phyloP scores from a whole-genome alignment of 306 rosid species.

The Begonia fuchsioides region DNA sequence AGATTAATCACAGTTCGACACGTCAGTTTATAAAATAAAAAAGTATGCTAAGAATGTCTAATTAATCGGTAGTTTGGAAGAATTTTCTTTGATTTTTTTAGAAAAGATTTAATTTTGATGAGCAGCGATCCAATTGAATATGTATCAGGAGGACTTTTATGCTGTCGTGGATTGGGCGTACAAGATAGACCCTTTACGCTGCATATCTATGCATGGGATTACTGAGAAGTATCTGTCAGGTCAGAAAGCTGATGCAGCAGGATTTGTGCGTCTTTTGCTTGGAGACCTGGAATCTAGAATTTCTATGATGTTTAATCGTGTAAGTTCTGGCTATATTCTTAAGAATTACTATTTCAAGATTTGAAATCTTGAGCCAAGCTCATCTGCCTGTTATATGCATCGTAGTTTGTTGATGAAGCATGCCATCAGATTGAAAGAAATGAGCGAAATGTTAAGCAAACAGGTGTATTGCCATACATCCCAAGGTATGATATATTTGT shows the following conservation, averaged over 20 bases:
- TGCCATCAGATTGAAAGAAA: slow-evolving; percentile 85
- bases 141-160: slow-evolving; percentile 62
- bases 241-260: slow-evolving; percentile 92
- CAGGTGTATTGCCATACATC: slow-evolving; percentile 78
- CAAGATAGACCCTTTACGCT: slow-evolving; percentile 75
- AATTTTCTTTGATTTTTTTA: too few relatives aligned
- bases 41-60: too few relatives aligned
- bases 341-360: not conserved
- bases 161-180: slow-evolving; percentile 83
- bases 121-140: not conserved
- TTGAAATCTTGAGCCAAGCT: not conserved
- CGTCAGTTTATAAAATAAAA: too few relatives aligned
- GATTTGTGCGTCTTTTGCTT: slow-evolving; percentile 80
- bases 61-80: too few relatives aligned
- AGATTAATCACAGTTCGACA: too few relatives aligned
- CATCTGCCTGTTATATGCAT: slow-evolving; percentile 8
- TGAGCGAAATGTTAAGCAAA: slow-evolving; percentile 72
- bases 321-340: slow-evolving; percentile 25
- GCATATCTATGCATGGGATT: slow-evolving; percentile 92
- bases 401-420: slow-evolving; percentile 88
- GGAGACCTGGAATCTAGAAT: slow-evolving; percentile 76
- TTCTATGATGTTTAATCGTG: slow-evolving; percentile 65
- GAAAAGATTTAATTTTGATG: not conserved
- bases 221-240: slow-evolving; percentile 88
- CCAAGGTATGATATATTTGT: slow-evolving; percentile 44